Evolutionary conservation across 1,284 basidiomycete genomes (phyloP), one percentile per base, ranked within the genome.

Genomic region (Pseudozyma hubeiensis): DNA sequence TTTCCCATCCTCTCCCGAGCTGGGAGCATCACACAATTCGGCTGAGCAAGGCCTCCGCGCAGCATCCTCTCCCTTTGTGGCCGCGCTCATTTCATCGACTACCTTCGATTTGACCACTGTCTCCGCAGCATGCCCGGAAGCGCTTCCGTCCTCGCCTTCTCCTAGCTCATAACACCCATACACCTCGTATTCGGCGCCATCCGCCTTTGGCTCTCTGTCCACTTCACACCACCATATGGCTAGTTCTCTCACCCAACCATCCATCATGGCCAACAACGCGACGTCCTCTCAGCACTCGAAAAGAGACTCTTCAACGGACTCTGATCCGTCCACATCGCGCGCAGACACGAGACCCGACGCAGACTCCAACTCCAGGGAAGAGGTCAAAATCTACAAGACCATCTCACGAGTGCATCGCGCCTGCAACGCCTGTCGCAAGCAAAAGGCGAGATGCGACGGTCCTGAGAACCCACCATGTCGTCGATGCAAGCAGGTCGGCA

Each of bases 401-500:
- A 73, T 68, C 54, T 70, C 65, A 14, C 33, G 75, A 10, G 70
- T 73, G 0, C 75, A 77, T 31, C 64, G 75, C 7, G 75, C 75
- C 11, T 77, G 75, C 51, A 77, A 74, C 17, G 70, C 71, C n/a
- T 77, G 75, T 46, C 70, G 75, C 47, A 73, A 73, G 56, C 75
- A 77, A 19, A 77, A 77, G 45, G 67, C 67, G 35, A 44, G 69
- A 7, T 72, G 68, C 37, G 74, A 77, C 40, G 72, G 71, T 7
- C 68, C 71, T 14, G 71, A 65, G 29, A 53, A 93, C 91, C 88
- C 91, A 86, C 92, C 92, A 70, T 94, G 94, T 88, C 90, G 91
- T 85, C 90, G 94, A 57, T 97, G 94, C 87, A 89, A 91, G 78
- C 87, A 92, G 52, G 92, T 91, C 81, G 92, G 92, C 11, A 91